Conservation (phyloP, 2,329 filamentous ascomycete species). For the Neonectria coccinea region DNA sequence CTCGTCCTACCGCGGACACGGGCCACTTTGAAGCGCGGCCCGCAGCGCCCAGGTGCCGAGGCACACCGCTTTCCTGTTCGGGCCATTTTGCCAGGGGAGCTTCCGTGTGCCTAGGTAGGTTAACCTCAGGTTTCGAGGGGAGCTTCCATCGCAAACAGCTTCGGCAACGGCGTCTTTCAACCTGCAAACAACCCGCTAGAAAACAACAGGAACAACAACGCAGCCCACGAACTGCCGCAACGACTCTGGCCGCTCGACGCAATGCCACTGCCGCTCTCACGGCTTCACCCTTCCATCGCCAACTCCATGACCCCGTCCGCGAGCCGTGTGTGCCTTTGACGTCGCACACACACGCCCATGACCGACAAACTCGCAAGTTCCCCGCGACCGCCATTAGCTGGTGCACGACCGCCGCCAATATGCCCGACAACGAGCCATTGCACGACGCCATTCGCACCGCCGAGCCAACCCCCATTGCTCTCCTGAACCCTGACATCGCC, state of each 20-base stretch:
- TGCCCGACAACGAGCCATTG: constrained; percentile 41
- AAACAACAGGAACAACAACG: background rate
- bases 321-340: constrained; percentile 2
- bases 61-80: constrained; percentile 40
- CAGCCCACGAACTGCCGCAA: constrained; percentile 1
- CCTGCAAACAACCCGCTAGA: constrained; percentile 18
- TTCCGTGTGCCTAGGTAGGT: constrained; percentile 25
- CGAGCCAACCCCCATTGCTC: constrained; percentile 64
- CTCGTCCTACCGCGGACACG: background rate
- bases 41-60: background rate
- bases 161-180: constrained; percentile 3
- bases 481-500: constrained; percentile 62
- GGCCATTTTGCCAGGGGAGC: constrained; percentile 33
- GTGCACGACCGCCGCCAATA: constrained; percentile 34
- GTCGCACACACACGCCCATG: constrained; percentile 19
- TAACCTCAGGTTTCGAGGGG: constrained; percentile 13
- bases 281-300: background rate
- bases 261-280: constrained; percentile 13
- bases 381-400: constrained; percentile 33
- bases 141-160: background rate
- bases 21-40: background rate
- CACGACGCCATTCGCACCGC: constrained; percentile 44
- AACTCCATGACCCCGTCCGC: constrained; percentile 1
- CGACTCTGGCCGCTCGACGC: constrained; percentile 1
- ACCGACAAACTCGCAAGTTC: constrained; percentile 30